Conservation (phyloP, 2,329 filamentous ascomycete genomes). For the Aureobasidium vineae region DNA sequence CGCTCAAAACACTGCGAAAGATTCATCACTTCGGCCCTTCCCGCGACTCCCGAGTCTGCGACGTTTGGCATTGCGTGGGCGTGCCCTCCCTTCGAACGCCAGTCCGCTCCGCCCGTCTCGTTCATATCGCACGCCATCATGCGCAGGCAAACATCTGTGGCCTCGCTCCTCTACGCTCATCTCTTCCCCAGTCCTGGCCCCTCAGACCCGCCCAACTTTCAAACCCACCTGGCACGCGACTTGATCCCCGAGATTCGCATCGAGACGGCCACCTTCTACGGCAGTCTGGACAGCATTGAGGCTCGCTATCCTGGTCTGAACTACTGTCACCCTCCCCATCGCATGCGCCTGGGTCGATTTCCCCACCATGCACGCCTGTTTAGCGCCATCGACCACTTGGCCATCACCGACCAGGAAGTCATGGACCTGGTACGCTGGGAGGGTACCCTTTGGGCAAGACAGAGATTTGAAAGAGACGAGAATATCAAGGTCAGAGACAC, state of each 20-base stretch:
- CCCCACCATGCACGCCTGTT: slow-evolving; percentile 74
- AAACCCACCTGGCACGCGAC: slow-evolving; percentile 65
- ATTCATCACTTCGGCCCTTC: background rate
- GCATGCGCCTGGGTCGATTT: slow-evolving; percentile 73
- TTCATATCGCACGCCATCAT: slow-evolving; percentile 46
- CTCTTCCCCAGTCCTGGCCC: slow-evolving; percentile 68
- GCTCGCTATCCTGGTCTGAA: slow-evolving; percentile 79
- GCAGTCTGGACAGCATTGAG: slow-evolving; percentile 74
- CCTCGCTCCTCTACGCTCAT: slow-evolving; percentile 69
- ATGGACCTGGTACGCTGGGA: slow-evolving; percentile 74
- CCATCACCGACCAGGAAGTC: slow-evolving; percentile 68
- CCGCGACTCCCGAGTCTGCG: background rate
- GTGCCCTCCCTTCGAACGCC: background rate
- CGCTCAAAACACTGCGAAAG: slow-evolving; percentile 13
- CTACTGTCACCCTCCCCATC: slow-evolving; percentile 70
- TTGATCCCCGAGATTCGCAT: slow-evolving; percentile 75
- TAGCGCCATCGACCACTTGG: slow-evolving; percentile 68
- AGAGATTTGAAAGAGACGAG: slow-evolving; percentile 74
- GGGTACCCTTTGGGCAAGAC: slow-evolving; percentile 78
- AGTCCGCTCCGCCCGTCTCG: background rate
- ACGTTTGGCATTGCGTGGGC: background rate
- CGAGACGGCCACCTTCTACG: slow-evolving; percentile 75
- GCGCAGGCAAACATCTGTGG: slow-evolving; percentile 67
- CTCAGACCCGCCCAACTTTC: slow-evolving; percentile 69
- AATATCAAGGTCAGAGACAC: slow-evolving; percentile 68